Evolutionary conservation across 2,329 filamentous ascomycete species (phyloP).

Genomic region (Endocalyx cinctus): DNA sequence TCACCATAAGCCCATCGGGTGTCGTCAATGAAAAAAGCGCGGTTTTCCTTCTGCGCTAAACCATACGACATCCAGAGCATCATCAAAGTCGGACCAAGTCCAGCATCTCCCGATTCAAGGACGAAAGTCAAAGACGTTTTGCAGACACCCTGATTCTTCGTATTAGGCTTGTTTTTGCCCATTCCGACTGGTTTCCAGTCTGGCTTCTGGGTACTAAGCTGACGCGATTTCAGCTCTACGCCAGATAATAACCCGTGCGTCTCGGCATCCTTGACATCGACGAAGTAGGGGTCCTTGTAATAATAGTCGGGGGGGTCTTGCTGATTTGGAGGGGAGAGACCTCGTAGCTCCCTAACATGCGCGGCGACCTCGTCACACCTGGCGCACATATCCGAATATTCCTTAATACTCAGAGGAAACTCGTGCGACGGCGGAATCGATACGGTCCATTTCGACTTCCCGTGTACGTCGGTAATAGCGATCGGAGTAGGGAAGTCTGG

Average conservation of each 20-base stretch:
- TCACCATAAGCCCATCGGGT: conserved; percentile 76
- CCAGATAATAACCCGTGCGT: conserved; percentile 55
- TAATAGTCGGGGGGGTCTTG: conserved; percentile 51
- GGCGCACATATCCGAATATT: conserved; percentile 66
- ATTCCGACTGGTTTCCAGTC: conserved; percentile 41
- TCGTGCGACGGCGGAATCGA: conserved; percentile 64
- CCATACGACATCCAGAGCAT: conserved; percentile 81
- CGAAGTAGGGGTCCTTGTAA: conserved; percentile 60
- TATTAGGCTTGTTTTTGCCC: conserved; percentile 36
- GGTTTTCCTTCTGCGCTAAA: conserved; percentile 66
- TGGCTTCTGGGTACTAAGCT: conserved; percentile 27
- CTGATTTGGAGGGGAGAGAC: conserved; percentile 36
- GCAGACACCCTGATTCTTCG: conserved; percentile 55
- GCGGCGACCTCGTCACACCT: conserved; percentile 62
- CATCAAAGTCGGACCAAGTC: conserved; percentile 72
- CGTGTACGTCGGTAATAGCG: conserved; percentile 60
- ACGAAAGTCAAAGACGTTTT: conserved; percentile 71
- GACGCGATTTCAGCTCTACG: conserved; percentile 33
- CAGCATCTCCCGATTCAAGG: conserved; percentile 69
- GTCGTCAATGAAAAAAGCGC: conserved; percentile 82
- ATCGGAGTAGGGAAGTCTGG: conserved; percentile 71
- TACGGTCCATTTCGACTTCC: conserved; percentile 71
- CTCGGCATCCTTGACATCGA: conserved; percentile 72
- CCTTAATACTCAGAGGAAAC: conserved; percentile 62
- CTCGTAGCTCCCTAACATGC: conserved; percentile 49